Evolutionary conservation across 1,284 basidiomycete genomes (phyloP), one percentile per base, ranked within the genome.

Genomic region (Violaceomyces palustris): DNA sequence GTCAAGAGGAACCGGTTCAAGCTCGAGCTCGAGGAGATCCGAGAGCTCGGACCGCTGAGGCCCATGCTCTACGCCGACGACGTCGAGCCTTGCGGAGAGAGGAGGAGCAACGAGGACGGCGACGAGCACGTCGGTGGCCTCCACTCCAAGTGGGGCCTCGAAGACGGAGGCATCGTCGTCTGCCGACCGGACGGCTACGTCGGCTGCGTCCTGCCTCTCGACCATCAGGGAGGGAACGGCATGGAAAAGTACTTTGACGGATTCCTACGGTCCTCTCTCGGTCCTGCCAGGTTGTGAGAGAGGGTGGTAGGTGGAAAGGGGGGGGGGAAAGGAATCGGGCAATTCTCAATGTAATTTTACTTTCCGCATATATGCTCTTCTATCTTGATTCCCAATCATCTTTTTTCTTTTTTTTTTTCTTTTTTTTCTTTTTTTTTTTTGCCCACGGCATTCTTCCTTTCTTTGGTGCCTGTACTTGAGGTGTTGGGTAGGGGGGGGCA

Each of bases 101-200:
- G 21, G 67, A 71, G 72, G 80, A 34, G 66, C n/a, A 59, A 56
- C 4, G 24, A 56, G 32, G 64, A 55, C 26, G 50, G 50, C 19
- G 49, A 57, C 32, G 34, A 47, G 34, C 58, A 44, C 35, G 62
- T 69, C 11, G 66, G 66, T 18, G 58, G 46, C 8, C 31, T 69
- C 17, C 84, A 85, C 58, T 49, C 66, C 2, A 77, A 78, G 38
- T 84, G 80, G 61, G 85, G 84, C 5, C 61, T 75, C 17, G 38
- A 59, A 3, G 70, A 74, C 3, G 85, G 85, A 21, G 82, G 79
- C 6, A 72, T 86, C 19, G 80, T 85, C 22, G 76, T 84, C 25
- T 80, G 86, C 11, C 78, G 86, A 24, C 85, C 85, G 3, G 85
- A 87, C 59, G 85, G 85, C 8, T 86, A 86, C 50, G 79, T 87